These are phyloP conservation scores for Phialemoniopsis sp. DNA, from an alignment of 2,329 filamentous ascomycete species.

Conservation along the genomic window DNA sequence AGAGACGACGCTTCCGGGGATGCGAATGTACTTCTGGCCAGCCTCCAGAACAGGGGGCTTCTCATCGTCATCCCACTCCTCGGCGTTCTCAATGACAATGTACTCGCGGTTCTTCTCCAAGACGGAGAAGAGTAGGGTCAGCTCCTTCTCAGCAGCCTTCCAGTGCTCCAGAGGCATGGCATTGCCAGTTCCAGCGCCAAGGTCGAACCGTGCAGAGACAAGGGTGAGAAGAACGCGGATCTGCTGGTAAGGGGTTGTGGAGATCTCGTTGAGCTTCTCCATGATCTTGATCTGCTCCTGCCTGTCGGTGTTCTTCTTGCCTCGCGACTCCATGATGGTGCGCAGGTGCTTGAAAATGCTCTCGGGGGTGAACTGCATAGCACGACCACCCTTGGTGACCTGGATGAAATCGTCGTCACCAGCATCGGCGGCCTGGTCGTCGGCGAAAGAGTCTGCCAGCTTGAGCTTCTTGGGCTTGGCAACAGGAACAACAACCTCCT, in stretches of 20 bases:
- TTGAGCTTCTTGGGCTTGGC: conserved; percentile 49
- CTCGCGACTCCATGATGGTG: conserved; percentile 88
- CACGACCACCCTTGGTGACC: conserved; percentile 84
- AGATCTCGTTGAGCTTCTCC: conserved; percentile 92
- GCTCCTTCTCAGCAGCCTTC: conserved; percentile 89
- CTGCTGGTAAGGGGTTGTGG: conserved; percentile 86
- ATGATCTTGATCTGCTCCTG: conserved; percentile 93
- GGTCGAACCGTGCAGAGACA: conserved; percentile 90
- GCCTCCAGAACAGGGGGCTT: conserved; percentile 73
- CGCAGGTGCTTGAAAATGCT: conserved; percentile 97
- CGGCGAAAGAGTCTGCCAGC: conserved; percentile 38
- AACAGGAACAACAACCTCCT: conserved; percentile 56
- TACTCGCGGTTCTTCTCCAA: conserved; percentile 77
- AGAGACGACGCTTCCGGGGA: conserved; percentile 91
- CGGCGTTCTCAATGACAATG: conserved; percentile 83
- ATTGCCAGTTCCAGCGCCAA: conserved; percentile 70
- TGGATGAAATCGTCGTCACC: conserved; percentile 87
- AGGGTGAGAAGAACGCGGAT: conserved; percentile 89
- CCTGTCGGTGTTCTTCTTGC: conserved; percentile 98
- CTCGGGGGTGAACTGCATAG: conserved; percentile 89
- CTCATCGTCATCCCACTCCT: conserved; percentile 99
- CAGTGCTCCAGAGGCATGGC: conserved; percentile 96
- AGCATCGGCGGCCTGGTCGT: conserved; percentile 44
- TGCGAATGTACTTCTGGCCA: conserved; percentile 79
- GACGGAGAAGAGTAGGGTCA: conserved; percentile 70